A percentile compares a stretch with the other conserved stretches of the same genome.
phyloP scores from a whole-genome alignment of 2,329 filamentous ascomycete genomes.

The Escovopsis sp. region DNA sequence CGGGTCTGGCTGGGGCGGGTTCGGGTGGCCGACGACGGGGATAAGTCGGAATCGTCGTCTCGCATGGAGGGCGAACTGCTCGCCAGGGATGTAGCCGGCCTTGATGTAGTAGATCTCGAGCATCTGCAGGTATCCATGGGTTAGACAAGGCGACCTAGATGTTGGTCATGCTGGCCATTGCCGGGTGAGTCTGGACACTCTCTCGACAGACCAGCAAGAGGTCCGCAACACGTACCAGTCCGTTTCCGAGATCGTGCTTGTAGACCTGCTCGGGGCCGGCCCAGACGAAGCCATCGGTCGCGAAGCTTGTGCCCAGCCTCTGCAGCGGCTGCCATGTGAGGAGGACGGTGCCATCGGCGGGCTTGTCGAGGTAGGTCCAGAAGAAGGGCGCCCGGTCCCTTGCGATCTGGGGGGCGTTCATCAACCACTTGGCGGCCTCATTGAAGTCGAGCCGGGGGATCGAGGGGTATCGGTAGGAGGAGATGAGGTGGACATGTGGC shows the following conservation, averaged over 20 bases:
- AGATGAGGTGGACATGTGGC: constrained; percentile 80
- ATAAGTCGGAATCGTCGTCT: constrained; percentile 76
- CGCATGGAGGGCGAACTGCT: constrained; percentile 59
- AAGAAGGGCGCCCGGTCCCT: constrained; percentile 75
- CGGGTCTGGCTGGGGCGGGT: constrained; percentile 57
- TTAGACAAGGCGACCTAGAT: too few species aligned
- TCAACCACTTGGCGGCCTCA: constrained; percentile 69
- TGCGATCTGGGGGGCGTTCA: constrained; percentile 71
- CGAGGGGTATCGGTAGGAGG: constrained; percentile 63
- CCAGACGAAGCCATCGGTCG: constrained; percentile 90
- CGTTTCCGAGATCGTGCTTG: constrained; percentile 53
- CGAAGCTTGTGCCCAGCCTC: constrained; percentile 55
- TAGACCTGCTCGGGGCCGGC: constrained; percentile 64
- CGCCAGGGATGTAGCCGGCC: constrained; percentile 62
- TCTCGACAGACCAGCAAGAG: background rate
- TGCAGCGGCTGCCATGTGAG: constrained; percentile 78
- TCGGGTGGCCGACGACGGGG: constrained; percentile 53
- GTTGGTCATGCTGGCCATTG: too few species aligned
- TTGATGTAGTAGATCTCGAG: constrained; percentile 82
- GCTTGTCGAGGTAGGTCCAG: constrained; percentile 82
- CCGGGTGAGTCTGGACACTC: too few species aligned
- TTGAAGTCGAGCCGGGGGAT: constrained; percentile 56
- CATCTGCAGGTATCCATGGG: too few species aligned
- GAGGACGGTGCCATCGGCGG: constrained; percentile 66
- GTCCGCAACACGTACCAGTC: constrained; percentile 32